Evolutionary conservation across 2,329 filamentous ascomycete species (phyloP), one percentile per base, ranked within the genome.

Genomic region (Phialemoniopsis sp.): DNA sequence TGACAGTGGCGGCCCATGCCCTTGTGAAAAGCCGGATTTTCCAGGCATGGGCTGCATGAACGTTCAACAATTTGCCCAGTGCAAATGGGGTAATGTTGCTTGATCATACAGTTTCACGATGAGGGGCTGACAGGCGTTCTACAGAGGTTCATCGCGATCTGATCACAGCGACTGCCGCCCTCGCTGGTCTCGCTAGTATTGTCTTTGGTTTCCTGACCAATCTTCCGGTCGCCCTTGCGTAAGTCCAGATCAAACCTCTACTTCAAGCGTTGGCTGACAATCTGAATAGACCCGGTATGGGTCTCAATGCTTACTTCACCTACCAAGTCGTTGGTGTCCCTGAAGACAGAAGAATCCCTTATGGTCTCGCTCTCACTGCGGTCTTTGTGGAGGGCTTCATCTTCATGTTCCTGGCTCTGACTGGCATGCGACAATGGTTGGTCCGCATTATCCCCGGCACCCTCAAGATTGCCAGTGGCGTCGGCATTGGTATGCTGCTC

Each of bases 181-280:
- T 93, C 37, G 72, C 86, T 6, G 87, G 87, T 7, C 68, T 93
- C 42, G 76, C 85, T 1, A 85, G 82, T 17, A 82, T 94, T 50
- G 69, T 76, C 43, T 91, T 94, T 66, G 88, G 89, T 4, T 72
- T 91, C 15, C 71, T 90, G 38, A 89, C 88, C 19, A 94, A 94
- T 50, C 74, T 93, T 38, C 87, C 88, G 0, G 84, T 89, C 39
- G 82, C 81, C 8, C 63, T 88, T 29, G 85, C 80, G 85, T 87
- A 56, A 78, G 71, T 64, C 6, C 7, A 9, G 8, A n/a, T 21
- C 29, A 13, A 16, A n/a, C 14, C 8, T 17, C 13, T n/a, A 28
- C 17, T n/a, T 3, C 13, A 29, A 5, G 16, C 28, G 15, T 9
- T 14, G 8, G 34, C 41, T 52, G 42, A 47, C 36, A 33, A n/a